Evolutionary conservation across 1,284 basidiomycete genomes (phyloP), one percentile per base, ranked within the genome.

Genomic region (Pseudozyma tsukubaensis): DNA sequence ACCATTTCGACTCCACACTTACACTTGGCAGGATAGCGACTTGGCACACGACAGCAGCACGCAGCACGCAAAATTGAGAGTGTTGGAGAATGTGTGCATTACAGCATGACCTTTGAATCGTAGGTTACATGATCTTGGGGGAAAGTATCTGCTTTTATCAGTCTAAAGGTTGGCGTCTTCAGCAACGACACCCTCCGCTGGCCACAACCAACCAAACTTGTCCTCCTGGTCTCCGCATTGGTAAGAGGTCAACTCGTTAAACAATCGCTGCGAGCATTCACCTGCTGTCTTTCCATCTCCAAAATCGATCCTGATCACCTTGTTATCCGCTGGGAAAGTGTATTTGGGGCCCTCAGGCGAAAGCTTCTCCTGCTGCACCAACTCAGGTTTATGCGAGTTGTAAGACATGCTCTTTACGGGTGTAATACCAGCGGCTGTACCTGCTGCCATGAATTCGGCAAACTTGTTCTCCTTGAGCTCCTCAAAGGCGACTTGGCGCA

Each of bases 321-420:
- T 45, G 50, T 76, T 81, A 44, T 76, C 74, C 13, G 70, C 61
- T 1, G 76, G 64, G 18, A 77, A 57, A 0, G 61, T 62, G 68
- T 61, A 78, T 19, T 59, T 64, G 50, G 77, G 77, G n/a, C 71
- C 77, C 1, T 77, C 51, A 13, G 59, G 45, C 32, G 65, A 67
- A 32, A 66, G 63, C 54, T 63, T 62, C 37, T 73, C 58, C 54
- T 73, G 24, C 24, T 29, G 71, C 7, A 58, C 35, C 39, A 73
- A 59, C 21, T 77, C 34, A n/a, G 77, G 77, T 40, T 65, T 48
- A 49, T 75, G 55, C 18, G 76, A 77, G 73, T 82, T 75, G 76
- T 84, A 85, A 16, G 85, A 78, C 63, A 85, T 80, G 35, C 78
- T 81, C 42, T 82, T 73, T 43, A 85, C 81, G 19, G 85, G 83